Conservation (phyloP, 2,329 filamentous ascomycete genomes). For the Celoporthe dispersa region DNA sequence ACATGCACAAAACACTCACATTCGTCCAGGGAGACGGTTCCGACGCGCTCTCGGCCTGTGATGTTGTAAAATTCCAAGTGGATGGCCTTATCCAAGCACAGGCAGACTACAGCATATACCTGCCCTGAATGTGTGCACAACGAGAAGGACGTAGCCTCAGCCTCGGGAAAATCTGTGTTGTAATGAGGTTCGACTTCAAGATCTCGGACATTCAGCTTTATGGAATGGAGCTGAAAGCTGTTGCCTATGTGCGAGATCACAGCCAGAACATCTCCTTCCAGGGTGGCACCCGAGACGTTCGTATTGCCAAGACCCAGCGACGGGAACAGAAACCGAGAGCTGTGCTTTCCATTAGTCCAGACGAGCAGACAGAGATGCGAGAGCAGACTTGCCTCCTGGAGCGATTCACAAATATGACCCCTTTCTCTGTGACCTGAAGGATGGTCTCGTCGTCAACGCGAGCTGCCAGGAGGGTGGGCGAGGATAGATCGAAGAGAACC, state of each 20-base stretch:
- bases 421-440: conserved; percentile 59
- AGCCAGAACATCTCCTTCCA: conserved; percentile 44
- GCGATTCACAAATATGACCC: conserved; percentile 45
- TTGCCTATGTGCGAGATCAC: conserved; percentile 47
- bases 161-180: conserved; percentile 36
- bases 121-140: conserved; percentile 37
- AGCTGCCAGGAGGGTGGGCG: conserved; percentile 55
- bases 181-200: conserved; percentile 35
- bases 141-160: conserved; percentile 55
- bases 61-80: conserved; percentile 24
- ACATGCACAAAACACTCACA: conserved; percentile 17
- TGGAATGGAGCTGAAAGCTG: conserved; percentile 45
- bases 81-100: conserved; percentile 24
- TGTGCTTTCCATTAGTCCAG: conserved; percentile 8
- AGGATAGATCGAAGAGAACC: conserved; percentile 55
- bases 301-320: conserved; percentile 35
- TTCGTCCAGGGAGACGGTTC: conserved; percentile 15
- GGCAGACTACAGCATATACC: conserved; percentile 18
- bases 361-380: not conserved
- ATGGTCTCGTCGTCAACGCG: conserved; percentile 43
- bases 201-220: conserved; percentile 42
- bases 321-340: conserved; percentile 16
- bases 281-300: conserved; percentile 48
- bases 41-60: conserved; percentile 8
- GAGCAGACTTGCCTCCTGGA: conserved; percentile 42